A percentile compares a stretch with the other conserved stretches of the same genome.
These are phyloP conservation scores for Ceratocystis destructans DNA, from an alignment of 2,329 filamentous ascomycete species.

Conservation along the genomic window DNA sequence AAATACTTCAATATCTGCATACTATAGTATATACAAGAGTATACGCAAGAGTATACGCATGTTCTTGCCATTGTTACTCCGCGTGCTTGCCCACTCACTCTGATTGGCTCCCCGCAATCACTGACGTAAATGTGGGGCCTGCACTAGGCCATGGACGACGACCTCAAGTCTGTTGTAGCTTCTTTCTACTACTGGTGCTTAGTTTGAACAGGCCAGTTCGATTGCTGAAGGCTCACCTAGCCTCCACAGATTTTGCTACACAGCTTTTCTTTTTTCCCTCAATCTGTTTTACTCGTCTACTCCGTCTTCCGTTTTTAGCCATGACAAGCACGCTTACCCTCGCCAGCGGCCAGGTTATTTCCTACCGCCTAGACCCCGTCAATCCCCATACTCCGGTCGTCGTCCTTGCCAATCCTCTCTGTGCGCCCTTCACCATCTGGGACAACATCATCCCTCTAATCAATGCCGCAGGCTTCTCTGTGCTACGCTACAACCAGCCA, in stretches of 20 bases:
- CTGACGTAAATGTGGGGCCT: constrained; percentile 4
- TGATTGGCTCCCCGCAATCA: constrained; percentile 1
- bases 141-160: not conserved
- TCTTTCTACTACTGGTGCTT: not conserved
- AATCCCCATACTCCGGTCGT: constrained; percentile 25
- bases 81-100: not conserved
- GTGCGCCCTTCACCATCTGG: constrained; percentile 28
- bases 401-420: constrained; percentile 30
- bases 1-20: not conserved
- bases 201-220: not conserved
- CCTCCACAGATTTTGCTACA: not conserved
- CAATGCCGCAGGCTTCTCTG: constrained; percentile 27
- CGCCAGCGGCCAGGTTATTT: constrained; percentile 23
- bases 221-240: no score
- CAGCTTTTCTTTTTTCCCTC: not conserved
- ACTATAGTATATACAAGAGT: not conserved
- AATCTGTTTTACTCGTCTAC: not conserved
- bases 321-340: constrained; percentile 22
- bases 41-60: not conserved
- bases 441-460: constrained; percentile 29
- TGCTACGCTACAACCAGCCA: constrained; percentile 32
- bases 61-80: not conserved
- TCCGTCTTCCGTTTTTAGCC: not conserved
- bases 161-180: not conserved
- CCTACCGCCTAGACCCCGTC: constrained; percentile 24